Base-by-base conservation (phyloP, 2,329 filamentous ascomycete species). In the Chalara sp. region DNA sequence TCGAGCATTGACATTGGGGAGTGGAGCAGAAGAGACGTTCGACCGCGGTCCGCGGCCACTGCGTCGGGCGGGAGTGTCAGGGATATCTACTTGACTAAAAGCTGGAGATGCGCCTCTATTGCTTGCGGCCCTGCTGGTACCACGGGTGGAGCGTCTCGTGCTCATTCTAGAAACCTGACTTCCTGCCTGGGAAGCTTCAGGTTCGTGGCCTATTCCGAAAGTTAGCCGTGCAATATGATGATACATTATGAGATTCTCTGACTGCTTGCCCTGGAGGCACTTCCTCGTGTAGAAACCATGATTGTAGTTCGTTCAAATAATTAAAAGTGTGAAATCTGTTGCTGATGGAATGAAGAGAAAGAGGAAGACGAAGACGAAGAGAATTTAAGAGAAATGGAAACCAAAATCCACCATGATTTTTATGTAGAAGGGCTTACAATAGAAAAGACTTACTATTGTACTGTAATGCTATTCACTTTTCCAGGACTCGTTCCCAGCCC, bases 131-230 rank as follows among this genome's bases (percentile, higher is more conserved):
- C 54, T 58, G 45, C 58, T 62, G 5, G 58, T 44, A 40, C 56
- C 55, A 37, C 62, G 58, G 11, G 56, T 61, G 6, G 50, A 54
- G 32, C 58, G 52, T 47, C 56, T 50, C 37, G 62, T 59, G 13
- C n/a, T 21, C 21, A 21, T 21, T 21, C 21, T 21, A 3, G 21
- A 21, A 21, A 21, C 21, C 21, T 21, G 21, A 21, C 21, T 21
- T 21, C 21, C 21, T 21, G 21, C 21, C 21, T 21, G 21, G 21
- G 21, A 21, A 21, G 21, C 3, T 21, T 21, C 21, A 21, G 21
- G 21, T 3, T 21, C 21, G 2, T 21, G 21, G 3, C 21, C 21
- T 21, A 21, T 21, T 21, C 21, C 21, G 32, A 46, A 29, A 32
- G 29, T 49, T 6, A n/a, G 30, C 28, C 6, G 6, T 41, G 37